Evolutionary conservation across 164 flowering plant species (phyloP).

Genomic region (Litsea cubeba): DNA sequence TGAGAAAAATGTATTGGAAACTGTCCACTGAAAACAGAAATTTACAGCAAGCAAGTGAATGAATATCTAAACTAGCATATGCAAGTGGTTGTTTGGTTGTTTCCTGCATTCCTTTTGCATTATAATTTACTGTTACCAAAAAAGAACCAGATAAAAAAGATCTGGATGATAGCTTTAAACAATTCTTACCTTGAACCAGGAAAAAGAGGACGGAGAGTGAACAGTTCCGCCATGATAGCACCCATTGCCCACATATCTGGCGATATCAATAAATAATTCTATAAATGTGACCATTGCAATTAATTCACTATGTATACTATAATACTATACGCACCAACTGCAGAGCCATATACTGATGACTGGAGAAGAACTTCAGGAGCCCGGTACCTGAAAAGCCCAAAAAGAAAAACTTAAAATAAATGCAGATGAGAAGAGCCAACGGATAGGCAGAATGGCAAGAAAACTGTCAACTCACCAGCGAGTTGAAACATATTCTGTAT

Average conservation of each 20-base stretch:
- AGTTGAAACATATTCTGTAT: conserved; percentile 85
- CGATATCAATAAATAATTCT: neutral
- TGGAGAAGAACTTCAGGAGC: conserved; percentile 97
- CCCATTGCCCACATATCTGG: conserved; percentile 99
- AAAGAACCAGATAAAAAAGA: neutral
- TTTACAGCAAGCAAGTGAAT: too few species aligned
- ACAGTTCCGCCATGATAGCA: conserved; percentile 92
- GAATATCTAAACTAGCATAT: too few species aligned
- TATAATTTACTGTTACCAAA: too few species aligned
- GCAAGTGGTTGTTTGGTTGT: too few species aligned
- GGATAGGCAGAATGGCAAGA: neutral
- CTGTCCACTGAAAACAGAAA: neutral
- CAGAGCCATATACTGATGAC: conserved; percentile 65
- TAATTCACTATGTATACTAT: neutral
- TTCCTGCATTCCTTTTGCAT: too few species aligned
- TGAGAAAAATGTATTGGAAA: neutral
- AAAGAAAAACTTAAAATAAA: neutral
- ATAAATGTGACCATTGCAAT: neutral
- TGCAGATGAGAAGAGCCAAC: neutral
- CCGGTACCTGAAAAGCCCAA: conserved; percentile 61
- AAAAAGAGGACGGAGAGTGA: conserved; percentile 85
- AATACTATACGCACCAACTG: conserved; percentile 68
- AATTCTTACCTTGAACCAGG: conserved; percentile 69
- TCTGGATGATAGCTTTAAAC: neutral
- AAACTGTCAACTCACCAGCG: conserved; percentile 46